Conservation (phyloP, 805 yeast species). For the Cyberlindnera xylosilytica region DNA sequence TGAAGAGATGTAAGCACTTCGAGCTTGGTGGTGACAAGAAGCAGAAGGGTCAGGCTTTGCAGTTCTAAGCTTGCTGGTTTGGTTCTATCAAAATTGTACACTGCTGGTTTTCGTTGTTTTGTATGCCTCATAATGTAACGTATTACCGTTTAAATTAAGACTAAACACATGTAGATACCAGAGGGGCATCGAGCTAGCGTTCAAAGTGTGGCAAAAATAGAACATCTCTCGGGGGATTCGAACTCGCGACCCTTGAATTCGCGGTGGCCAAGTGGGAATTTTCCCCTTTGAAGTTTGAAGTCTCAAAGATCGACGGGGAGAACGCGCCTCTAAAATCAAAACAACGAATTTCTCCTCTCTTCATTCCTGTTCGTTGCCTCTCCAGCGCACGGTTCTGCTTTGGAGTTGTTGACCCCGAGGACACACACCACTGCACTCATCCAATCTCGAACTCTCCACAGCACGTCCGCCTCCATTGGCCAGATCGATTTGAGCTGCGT, state of each 20-base stretch:
- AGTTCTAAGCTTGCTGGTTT: slow-evolving; percentile 65
- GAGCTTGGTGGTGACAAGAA: slow-evolving; percentile 99
- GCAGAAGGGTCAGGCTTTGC: slow-evolving; percentile 99
- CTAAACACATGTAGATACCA: too few species aligned
- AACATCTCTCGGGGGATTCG: too few species aligned
- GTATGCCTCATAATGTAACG: slow-evolving; percentile 28
- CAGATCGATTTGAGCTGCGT: not conserved
- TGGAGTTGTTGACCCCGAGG: not conserved
- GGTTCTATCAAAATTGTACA: slow-evolving; percentile 12
- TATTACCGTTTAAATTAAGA: slow-evolving; percentile 18
- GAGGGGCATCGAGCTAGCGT: too few species aligned
- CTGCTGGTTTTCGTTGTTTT: slow-evolving; percentile 24
- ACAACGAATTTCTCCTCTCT: slow-evolving; percentile 7
- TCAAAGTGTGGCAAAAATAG: too few species aligned
- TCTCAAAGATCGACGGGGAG: not conserved
- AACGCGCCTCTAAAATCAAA: slow-evolving; percentile 11
- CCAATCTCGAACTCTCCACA: not conserved
- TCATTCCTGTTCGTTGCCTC: not conserved
- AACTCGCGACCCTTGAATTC: not conserved
- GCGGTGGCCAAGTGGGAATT: not conserved
- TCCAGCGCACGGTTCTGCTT: not conserved
- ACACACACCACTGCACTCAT: not conserved
- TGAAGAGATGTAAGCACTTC: slow-evolving; percentile 99
- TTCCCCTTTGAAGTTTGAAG: slow-evolving; percentile 1
- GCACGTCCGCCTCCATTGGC: too few species aligned